Base-by-base conservation (phyloP, 305 asterid genomes). In the Rubia peregrina region DNA sequence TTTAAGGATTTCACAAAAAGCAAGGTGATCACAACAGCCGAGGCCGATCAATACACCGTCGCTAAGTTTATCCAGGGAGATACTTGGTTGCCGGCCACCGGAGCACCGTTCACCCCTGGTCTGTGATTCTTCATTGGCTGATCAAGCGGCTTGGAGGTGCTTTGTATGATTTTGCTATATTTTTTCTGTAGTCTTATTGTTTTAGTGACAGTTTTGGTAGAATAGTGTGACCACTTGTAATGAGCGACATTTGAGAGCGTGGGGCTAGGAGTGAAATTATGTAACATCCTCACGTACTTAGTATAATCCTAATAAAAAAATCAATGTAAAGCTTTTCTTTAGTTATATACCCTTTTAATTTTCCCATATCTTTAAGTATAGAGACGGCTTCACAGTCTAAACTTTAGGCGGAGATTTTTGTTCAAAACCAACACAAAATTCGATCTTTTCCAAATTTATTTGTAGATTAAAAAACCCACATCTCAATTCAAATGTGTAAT, bases 11-110 rank as follows among this genome's bases (percentile, higher is more conserved):
- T 89, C 80, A 40, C 49, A 11, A 71, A 65, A 0, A 87, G 78
- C 78, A 75, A 69, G 49, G 82, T 86, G 13, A 55, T 90, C 8
- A 51, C 63, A 49, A 40, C 75, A 0, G 22, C 43, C 6, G 87
- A 85, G 48, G 97, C 95, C 0, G 57, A 68, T 3, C 69, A 44
- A 12, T 86, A 56, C 86, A 78, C 92, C 0, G 55, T 74, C 6
- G 85, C 69, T 0, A 11, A 1, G 0, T 89, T 86, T 42, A 77
- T 91, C 33, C 68, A 21, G 10, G 94, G 81, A 7, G 5, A 11
- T 0, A 14, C 62, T 0, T 90, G 96, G 96, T 13, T 90, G 68
- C 78, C 80, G 19, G 62, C 70, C 38, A 77, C 90, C 6, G 82
- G 80, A 17, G 76, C 75, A 24, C 95, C 92, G 8, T 69, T 42